Percentiles rank a stretch among this genome's conserved stretches.
Conservation (phyloP, 169 alveolate genomes). For the Cryptosporidium andersoni region DNA sequence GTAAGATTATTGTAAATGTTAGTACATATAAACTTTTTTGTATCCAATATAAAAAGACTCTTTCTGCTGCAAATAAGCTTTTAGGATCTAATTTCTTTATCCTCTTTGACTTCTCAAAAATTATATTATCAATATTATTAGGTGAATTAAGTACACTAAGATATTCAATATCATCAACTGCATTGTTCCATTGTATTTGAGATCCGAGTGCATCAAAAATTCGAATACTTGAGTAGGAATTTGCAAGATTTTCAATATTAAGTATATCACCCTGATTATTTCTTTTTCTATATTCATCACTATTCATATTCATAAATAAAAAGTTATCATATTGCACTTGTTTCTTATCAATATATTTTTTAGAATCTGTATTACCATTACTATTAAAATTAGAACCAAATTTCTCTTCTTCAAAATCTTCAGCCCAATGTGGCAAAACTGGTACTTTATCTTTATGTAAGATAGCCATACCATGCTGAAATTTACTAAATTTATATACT, state of each 20-base stretch:
- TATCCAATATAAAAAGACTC: constrained; percentile 80
- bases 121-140: constrained; percentile 30
- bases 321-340: neutral
- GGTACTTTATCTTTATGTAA: constrained; percentile 75
- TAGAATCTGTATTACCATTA: neutral
- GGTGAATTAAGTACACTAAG: constrained; percentile 1
- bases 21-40: constrained; percentile 76
- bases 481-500: constrained; percentile 77
- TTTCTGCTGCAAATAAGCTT: constrained; percentile 81
- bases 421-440: constrained; percentile 77
- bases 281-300: neutral
- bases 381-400: constrained; percentile 1
- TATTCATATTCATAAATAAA: neutral
- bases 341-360: neutral
- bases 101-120: constrained; percentile 5
- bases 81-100: constrained; percentile 80
- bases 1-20: constrained; percentile 70
- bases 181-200: constrained; percentile 20
- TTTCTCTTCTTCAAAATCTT: constrained; percentile 49
- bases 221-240: constrained; percentile 20
- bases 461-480: constrained; percentile 80
- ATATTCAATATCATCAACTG: constrained; percentile 1
- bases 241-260: constrained; percentile 16
- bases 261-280: neutral
- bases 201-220: constrained; percentile 43